These are phyloP conservation scores for Acacia concinna DNA, from an alignment of 331 rosid genomes.

Conservation along the genomic window DNA sequence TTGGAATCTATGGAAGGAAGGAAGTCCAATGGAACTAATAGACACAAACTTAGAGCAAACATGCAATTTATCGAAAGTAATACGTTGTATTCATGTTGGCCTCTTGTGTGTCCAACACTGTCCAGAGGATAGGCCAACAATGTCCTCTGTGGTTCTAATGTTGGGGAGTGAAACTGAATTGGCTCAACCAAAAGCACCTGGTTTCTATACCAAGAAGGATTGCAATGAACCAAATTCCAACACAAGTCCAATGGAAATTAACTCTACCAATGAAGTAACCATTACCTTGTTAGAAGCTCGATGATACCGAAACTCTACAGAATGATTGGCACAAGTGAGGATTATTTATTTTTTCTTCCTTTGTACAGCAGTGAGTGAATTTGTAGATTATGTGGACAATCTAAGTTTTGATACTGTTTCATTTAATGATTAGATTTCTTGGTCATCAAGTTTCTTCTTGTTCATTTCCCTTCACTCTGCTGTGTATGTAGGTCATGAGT, in stretches of 20 bases:
- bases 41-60: conserved; percentile 25
- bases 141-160: conserved; percentile 36
- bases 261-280: conserved; percentile 26
- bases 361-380: not conserved
- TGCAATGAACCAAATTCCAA: not conserved
- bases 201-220: conserved; percentile 26
- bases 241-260: not conserved
- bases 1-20: conserved; percentile 36
- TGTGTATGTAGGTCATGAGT: not conserved
- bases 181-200: conserved; percentile 36
- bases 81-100: conserved; percentile 38
- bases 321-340: not conserved
- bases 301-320: not conserved
- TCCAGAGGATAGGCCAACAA: conserved; percentile 36
- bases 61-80: conserved; percentile 4
- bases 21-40: conserved; percentile 18
- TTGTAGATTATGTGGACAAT: not conserved
- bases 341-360: not conserved
- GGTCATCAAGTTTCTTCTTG: not conserved
- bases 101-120: conserved; percentile 34
- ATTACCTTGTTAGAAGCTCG: conserved; percentile 37
- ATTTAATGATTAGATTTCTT: not conserved
- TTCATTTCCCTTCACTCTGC: not conserved
- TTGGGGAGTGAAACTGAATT: conserved; percentile 37
- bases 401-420: not conserved